phyloP scores from a whole-genome alignment of 176 grass and related monocot species.

The Lolium perenne region DNA sequence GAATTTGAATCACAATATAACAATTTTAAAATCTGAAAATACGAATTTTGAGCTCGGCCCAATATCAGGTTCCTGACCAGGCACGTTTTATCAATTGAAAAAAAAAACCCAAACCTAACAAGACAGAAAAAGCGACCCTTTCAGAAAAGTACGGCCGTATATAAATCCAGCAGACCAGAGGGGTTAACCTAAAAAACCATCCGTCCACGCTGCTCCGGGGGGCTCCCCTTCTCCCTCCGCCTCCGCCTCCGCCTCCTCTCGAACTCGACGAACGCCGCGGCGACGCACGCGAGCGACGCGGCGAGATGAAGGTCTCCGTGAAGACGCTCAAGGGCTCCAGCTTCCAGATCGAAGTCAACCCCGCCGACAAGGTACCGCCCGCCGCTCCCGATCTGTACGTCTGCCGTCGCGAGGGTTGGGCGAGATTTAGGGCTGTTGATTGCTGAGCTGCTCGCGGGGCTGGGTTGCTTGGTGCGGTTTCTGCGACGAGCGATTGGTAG shows the following conservation, averaged over 20 bases:
- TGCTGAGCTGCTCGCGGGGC: background rate
- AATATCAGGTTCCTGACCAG: no score
- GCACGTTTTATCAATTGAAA: no score
- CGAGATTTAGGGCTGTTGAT: background rate
- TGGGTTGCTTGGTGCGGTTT: background rate
- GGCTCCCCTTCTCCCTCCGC: no score
- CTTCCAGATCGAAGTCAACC: conserved; percentile 77
- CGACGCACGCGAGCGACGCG: conserved; percentile 22
- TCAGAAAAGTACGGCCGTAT: background rate
- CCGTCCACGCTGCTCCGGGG: conserved; percentile 18
- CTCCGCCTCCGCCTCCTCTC: conserved; percentile 21
- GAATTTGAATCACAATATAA: no score
- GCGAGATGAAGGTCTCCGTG: conserved; percentile 76
- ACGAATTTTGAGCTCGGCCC: no score
- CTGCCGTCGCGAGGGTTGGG: background rate
- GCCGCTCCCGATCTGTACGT: conserved; percentile 42
- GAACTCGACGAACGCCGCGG: conserved; percentile 7
- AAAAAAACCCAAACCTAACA: background rate
- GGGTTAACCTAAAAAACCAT: conserved; percentile 20
- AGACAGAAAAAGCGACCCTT: background rate
- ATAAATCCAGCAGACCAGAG: background rate
- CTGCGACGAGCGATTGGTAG: background rate
- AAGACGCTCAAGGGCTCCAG: conserved; percentile 84
- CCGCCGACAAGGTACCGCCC: conserved; percentile 57
- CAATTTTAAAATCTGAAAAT: no score